Evolutionary conservation across 768 basidiomycete genomes (phyloP), one percentile per base, ranked within the genome.

Genomic region (Rossbeevera mucosa): DNA sequence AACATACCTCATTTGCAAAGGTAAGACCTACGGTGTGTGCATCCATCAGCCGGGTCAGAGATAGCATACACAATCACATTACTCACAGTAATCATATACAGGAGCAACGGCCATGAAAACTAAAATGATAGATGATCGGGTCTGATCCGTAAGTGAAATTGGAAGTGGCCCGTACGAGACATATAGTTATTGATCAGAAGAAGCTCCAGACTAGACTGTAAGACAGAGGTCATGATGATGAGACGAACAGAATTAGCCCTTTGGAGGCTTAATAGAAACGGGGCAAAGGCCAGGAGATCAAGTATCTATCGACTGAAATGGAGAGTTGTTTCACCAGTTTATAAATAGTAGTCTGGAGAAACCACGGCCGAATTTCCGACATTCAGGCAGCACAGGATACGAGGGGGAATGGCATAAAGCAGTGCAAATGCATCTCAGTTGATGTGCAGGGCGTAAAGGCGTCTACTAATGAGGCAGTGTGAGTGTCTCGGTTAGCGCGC

Each of bases 1-100:
- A 4, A 43, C 13, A 33, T 41, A 55, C 53, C 46, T 57, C 49
- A 13, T 12, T 21, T 8, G 54, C 6, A 31, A 57, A 48, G 18
- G 33, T 57, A 24, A 56, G 49, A 20, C 51, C 54, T 57, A 12
- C 5, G 22, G 18, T 42, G 21, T 12, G 18, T 3, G 1, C 0
- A 24, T n/a, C 13, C 6, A 5, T 31, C 22, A 41, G 1, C 48
- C 21, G 12, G 25, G 14, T 20, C 8, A 14, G 25, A 29, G 9
- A 7, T 1, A 7, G 11, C 4, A 22, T 51, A 2, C 7, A 51
- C 30, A 8, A 38, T n/a, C n/a, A 11, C 42, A 43, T 14, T 7
- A 43, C 42, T 25, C 22, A 43, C 42, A n/a, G 7, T 36, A 36
- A 36, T 36, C n/a, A 36, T 36, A 36, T 18, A 18, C 36, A 36